Evolutionary conservation across 1,284 basidiomycete genomes (phyloP).

Genomic region (Afroboletus lepidellus): DNA sequence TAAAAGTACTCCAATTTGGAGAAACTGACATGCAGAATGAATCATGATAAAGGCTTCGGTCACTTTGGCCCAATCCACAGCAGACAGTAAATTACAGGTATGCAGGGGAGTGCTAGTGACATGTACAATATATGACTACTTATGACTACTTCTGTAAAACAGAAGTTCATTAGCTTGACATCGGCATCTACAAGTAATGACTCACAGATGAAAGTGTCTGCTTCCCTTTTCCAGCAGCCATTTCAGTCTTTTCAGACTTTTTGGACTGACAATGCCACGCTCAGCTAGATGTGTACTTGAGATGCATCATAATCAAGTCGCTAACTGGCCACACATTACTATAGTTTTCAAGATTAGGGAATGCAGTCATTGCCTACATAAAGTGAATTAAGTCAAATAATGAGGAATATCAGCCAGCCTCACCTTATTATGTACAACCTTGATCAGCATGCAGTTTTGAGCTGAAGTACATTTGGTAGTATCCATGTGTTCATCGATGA

Average conservation of each 20-base stretch:
- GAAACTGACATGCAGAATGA: too few relatives aligned
- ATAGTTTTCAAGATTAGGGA: background rate
- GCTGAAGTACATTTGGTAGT: background rate
- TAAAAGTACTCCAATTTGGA: too few relatives aligned
- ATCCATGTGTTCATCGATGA: background rate
- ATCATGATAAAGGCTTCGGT: too few relatives aligned
- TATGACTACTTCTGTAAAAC: too few relatives aligned
- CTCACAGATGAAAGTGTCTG: too few relatives aligned
- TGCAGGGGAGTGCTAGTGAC: too few relatives aligned
- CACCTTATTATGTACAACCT: background rate
- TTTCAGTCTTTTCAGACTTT: too few relatives aligned
- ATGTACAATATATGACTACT: too few relatives aligned
- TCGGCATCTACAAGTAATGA: too few relatives aligned
- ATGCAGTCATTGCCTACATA: background rate
- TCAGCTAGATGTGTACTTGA: constrained; percentile 5
- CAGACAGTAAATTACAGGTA: too few relatives aligned
- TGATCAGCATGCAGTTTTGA: background rate
- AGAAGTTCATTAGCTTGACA: too few relatives aligned
- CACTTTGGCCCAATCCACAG: too few relatives aligned
- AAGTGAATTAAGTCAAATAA: background rate
- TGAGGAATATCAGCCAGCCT: background rate
- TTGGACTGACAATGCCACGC: background rate
- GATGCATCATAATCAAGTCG: constrained; percentile 5
- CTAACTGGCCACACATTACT: background rate
- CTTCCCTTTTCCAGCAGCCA: background rate